phyloP scores from a whole-genome alignment of 139 green algal genomes.

The Chlamydomonas sphaeroides region DNA sequence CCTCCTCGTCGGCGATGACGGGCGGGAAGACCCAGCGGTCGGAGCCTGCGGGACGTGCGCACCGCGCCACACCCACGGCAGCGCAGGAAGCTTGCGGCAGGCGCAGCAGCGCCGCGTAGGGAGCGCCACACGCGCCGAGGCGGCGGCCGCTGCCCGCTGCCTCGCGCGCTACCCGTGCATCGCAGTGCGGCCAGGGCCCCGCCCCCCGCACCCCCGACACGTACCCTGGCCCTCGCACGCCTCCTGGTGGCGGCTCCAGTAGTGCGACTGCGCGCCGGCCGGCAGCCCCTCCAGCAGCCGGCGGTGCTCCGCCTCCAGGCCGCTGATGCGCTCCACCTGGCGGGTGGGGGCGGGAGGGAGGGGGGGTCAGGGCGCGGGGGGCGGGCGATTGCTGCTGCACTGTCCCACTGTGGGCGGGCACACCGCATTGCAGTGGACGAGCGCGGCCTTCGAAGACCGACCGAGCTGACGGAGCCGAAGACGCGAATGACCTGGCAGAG shows the following conservation, averaged over 20 bases:
- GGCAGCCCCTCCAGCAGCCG: conserved; percentile 58
- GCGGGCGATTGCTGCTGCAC: background rate
- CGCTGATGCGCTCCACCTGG: conserved; percentile 44
- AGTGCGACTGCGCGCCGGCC: conserved; percentile 15
- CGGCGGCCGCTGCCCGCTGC: too few species aligned
- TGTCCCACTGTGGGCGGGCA: background rate
- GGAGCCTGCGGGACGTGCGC: conserved; percentile 45
- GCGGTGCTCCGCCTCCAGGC: conserved; percentile 53
- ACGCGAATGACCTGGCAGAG: too few species aligned
- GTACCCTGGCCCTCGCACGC: conserved; percentile 47
- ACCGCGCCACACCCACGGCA: too few species aligned
- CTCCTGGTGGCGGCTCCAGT: conserved; percentile 52
- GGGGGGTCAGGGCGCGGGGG: background rate
- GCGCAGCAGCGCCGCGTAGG: too few species aligned
- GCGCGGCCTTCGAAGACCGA: too few species aligned
- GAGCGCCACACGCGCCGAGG: too few species aligned
- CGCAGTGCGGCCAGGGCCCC: too few species aligned
- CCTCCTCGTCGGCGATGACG: conserved; percentile 62
- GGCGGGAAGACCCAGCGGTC: conserved; percentile 68
- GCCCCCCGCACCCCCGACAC: too few species aligned
- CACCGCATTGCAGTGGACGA: too few species aligned
- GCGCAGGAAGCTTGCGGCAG: too few species aligned
- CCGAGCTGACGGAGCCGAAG: background rate
- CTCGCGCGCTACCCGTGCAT: too few species aligned
- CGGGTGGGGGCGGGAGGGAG: background rate